phyloP scores from a whole-genome alignment of 2,329 filamentous ascomycete genomes.

The Colletotrichum costaricense region DNA sequence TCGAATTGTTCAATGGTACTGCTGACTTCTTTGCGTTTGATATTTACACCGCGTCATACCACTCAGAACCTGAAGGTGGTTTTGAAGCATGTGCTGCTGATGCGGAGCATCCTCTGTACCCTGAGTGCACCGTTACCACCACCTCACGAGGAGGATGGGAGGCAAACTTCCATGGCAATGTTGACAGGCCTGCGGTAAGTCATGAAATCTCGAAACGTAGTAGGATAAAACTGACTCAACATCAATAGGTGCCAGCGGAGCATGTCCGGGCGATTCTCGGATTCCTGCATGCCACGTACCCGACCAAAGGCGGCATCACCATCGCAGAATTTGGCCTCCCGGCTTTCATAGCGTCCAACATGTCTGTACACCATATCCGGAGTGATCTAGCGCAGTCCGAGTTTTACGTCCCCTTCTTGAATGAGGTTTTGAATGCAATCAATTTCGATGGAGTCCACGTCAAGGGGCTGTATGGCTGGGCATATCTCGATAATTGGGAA shows the following conservation, averaged over 20 bases:
- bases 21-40: no score
- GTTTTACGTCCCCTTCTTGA: neutral
- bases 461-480: neutral
- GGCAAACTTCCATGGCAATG: no score
- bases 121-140: no score
- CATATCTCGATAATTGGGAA: neutral
- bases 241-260: neutral
- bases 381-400: neutral
- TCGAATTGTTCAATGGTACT: no score
- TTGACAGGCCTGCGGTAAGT: no score
- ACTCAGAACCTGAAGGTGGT: no score
- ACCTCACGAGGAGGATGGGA: no score
- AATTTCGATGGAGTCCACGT: neutral
- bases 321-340: neutral
- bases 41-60: no score
- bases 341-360: neutral
- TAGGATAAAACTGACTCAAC: neutral
- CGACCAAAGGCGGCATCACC: neutral
- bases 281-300: neutral
- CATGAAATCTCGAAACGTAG: accelerated
- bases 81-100: no score
- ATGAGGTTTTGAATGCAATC: neutral
- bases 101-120: no score
- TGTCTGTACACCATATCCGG: neutral
- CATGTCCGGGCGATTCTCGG: neutral